phyloP scores from a whole-genome alignment of 345 rosid species.

The Eucalyptus cladocalyx region DNA sequence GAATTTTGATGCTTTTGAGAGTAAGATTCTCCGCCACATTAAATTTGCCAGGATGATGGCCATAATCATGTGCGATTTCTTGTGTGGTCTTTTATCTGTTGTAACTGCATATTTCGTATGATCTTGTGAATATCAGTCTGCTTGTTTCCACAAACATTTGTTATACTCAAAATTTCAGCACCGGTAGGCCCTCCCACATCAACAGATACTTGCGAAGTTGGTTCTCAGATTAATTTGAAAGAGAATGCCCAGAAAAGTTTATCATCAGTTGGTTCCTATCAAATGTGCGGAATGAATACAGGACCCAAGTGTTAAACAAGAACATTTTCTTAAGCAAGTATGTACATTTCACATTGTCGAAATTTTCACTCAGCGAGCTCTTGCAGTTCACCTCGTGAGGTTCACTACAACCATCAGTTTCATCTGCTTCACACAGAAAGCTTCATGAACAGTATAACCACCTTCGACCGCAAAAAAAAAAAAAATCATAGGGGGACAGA shows the following conservation, averaged over 20 bases:
- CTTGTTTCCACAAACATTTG: background rate
- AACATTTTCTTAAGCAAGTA: background rate
- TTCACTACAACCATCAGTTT: background rate
- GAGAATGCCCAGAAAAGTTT: background rate
- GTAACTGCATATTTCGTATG: background rate
- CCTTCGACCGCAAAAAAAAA: background rate
- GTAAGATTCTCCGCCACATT: background rate
- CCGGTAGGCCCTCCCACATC: background rate
- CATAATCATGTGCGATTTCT: background rate
- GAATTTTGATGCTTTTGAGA: background rate
- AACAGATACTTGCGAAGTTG: background rate
- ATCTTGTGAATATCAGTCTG: background rate
- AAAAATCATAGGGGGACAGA: background rate
- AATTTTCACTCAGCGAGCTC: background rate
- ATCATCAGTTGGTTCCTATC: background rate
- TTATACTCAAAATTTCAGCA: background rate
- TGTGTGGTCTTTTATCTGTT: background rate
- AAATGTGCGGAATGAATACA: background rate
- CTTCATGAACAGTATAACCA: background rate
- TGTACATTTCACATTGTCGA: background rate
- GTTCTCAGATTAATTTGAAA: background rate
- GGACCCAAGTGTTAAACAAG: background rate
- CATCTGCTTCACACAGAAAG: background rate
- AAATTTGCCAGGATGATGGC: background rate
- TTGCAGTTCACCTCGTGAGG: background rate